phyloP scores from a whole-genome alignment of 2,329 filamentous ascomycete genomes.

The Penicillium thymicola region DNA sequence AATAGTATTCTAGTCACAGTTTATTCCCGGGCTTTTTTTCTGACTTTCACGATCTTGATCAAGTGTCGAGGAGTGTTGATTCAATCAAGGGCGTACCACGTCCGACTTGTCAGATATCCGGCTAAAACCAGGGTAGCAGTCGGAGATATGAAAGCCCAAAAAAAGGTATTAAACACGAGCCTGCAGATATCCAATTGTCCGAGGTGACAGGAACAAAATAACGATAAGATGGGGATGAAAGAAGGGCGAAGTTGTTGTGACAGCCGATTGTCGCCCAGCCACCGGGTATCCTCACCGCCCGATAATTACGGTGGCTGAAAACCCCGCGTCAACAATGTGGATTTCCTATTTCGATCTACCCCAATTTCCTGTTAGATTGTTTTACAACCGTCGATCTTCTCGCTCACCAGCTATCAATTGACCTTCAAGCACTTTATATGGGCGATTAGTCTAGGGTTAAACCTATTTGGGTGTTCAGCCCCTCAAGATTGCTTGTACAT shows the following conservation, averaged over 20 bases:
- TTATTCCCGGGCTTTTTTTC: conserved; percentile 1
- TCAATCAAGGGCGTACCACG: conserved; percentile 14
- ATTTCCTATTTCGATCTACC: conserved; percentile 13
- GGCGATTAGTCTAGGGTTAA: no score
- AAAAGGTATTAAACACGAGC: neutral
- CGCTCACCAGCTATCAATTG: neutral
- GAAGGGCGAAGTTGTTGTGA: conserved; percentile 19
- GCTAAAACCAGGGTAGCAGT: neutral
- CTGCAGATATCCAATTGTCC: conserved; percentile 2
- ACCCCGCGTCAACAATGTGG: conserved; percentile 15
- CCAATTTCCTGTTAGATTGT: neutral
- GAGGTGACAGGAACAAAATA: conserved; percentile 5
- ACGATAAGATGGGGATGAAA: conserved; percentile 11
- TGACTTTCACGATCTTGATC: neutral
- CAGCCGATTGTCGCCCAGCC: conserved; percentile 24
- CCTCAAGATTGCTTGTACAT: neutral
- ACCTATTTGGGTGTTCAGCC: neutral
- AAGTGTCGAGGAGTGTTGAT: neutral
- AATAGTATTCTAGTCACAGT: neutral
- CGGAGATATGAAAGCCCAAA: neutral
- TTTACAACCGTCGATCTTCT: neutral
- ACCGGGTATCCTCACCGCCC: conserved; percentile 18
- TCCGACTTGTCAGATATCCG: neutral
- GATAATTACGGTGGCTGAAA: conserved; percentile 12
- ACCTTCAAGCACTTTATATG: neutral